Base-by-base conservation (phyloP, 352 stramenopile species). In the Thalassiosira livingstoniorum region DNA sequence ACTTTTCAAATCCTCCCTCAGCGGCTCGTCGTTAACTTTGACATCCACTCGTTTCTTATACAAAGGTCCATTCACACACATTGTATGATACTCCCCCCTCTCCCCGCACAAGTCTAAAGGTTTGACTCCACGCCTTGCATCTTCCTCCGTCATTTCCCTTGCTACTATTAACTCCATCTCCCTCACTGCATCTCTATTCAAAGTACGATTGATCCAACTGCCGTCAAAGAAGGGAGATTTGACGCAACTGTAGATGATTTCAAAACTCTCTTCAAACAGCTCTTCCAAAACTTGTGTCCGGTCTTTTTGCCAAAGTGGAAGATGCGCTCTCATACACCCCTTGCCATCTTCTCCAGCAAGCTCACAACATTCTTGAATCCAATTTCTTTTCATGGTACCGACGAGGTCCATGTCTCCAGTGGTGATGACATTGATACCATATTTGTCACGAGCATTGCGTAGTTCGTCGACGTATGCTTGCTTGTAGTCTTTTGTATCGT, bases 81-180 rank as follows among this genome's bases (percentile, higher is more conserved):
- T 93, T 2, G 88, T 91, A 54, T 93, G 88, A 78, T 92, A 93
- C 61, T 91, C 88, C 37, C 88, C 88, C 29, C 87, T 82, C 64
- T 93, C 88, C 58, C 88, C 86, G 67, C 80, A 82, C n/a, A 92
- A 61, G 86, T 93, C 86, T 53, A 87, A 74, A n/a, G 32, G 62
- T 43, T 80, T 73, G 4, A 67, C 25, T 29, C 72, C 72, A 62
- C 54, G 42, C 10, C 75, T 70, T 31, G 63, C n/a, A 51, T 64
- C n/a, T 13, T 72, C 80, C 4, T 67, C 37, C 42, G 34, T 77
- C 37, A 87, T 67, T 13, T 67, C 53, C 10, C 43, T 78, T 29
- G 54, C 54, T 10, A 43, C 35, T 35, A 85, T 83, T 23, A 60
- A 51, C 70, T 82, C 39, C 80, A 91, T 85, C 57, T 87, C 85